These are phyloP conservation scores for Fusarium torreyae DNA, from an alignment of 2,329 filamentous ascomycete genomes.

Conservation along the genomic window DNA sequence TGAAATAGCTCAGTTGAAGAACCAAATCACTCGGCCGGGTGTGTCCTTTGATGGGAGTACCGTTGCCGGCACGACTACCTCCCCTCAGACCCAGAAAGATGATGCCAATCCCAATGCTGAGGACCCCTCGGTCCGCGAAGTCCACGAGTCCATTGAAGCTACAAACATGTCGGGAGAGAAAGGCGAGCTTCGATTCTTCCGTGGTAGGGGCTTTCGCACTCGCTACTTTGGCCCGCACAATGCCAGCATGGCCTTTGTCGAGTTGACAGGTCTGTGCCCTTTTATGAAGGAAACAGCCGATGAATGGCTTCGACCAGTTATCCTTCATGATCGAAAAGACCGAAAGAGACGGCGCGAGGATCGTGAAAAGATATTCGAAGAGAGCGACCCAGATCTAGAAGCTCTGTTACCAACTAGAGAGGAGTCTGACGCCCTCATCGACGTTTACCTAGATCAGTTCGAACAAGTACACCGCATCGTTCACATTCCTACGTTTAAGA, in stretches of 20 bases:
- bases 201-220: constrained; percentile 72
- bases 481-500: constrained; percentile 71
- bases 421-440: constrained; percentile 65
- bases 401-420: constrained; percentile 63
- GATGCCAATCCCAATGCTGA: constrained; percentile 54
- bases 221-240: constrained; percentile 74
- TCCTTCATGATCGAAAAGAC: constrained; percentile 70
- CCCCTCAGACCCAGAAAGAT: constrained; percentile 63
- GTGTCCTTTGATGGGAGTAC: constrained; percentile 67
- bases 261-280: constrained; percentile 70
- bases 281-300: constrained; percentile 76
- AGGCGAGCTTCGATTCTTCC: constrained; percentile 70
- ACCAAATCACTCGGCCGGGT: constrained; percentile 62
- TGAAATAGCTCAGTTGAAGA: constrained; percentile 71
- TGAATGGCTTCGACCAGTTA: constrained; percentile 72
- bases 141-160: constrained; percentile 59
- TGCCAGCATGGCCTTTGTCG: constrained; percentile 72
- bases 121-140: constrained; percentile 54
- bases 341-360: constrained; percentile 68
- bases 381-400: constrained; percentile 66
- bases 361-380: constrained; percentile 64
- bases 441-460: constrained; percentile 68
- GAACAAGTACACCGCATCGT: constrained; percentile 71
- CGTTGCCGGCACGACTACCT: constrained; percentile 60
- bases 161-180: constrained; percentile 61